Conservation (phyloP, 306 rosid species). For the Vigna trinervia region DNA sequence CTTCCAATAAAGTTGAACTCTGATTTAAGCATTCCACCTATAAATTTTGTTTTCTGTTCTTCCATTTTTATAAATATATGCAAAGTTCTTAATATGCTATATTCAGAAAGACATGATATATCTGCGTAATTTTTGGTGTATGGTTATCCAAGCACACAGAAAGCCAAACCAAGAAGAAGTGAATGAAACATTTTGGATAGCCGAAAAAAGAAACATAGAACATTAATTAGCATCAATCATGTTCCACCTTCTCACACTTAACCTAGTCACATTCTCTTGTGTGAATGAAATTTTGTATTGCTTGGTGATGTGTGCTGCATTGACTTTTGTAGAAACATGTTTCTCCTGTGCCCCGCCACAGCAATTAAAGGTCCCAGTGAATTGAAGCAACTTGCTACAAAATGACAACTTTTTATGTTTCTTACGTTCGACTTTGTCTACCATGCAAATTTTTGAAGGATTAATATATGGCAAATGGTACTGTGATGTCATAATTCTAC, state of each 20-base stretch:
- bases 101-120: slow-evolving; percentile 4
- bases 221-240: slow-evolving; percentile 37
- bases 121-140: slow-evolving; percentile 44
- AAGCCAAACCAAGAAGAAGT: slow-evolving; percentile 13
- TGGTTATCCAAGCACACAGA: slow-evolving; percentile 1
- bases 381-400: slow-evolving; percentile 21
- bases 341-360: slow-evolving; percentile 51
- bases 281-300: slow-evolving; percentile 6
- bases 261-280: slow-evolving; percentile 13
- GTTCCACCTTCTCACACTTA: neutral
- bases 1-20: neutral
- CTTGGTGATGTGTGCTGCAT: slow-evolving; percentile 27
- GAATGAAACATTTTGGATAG: neutral
- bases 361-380: slow-evolving; percentile 48
- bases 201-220: neutral
- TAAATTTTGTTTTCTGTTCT: neutral
- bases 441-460: neutral
- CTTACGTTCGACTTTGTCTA: slow-evolving; percentile 9
- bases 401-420: neutral
- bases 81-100: neutral
- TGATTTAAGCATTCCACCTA: neutral
- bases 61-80: neutral
- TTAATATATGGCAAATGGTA: neutral
- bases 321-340: slow-evolving; percentile 41
- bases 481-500: neutral